Evolutionary conservation across 2,329 filamentous ascomycete genomes (phyloP).

Genomic region (Epichloe uncinata): DNA sequence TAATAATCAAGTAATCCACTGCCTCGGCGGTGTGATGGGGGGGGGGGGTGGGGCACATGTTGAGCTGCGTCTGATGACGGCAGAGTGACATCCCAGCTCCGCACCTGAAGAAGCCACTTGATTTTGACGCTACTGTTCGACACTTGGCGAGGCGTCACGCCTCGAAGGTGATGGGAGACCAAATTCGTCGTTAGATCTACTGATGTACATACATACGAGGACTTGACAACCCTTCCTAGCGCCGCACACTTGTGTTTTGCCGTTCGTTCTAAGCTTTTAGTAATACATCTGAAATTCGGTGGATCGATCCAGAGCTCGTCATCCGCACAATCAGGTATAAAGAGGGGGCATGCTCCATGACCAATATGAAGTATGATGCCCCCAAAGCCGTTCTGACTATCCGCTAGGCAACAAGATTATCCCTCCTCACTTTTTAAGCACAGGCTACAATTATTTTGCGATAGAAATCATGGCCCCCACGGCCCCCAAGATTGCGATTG

Average conservation of each 20-base stretch:
- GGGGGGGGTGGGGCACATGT: too few species aligned
- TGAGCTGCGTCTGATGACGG: too few species aligned
- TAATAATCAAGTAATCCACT: conserved; percentile 1
- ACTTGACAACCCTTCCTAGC: background rate
- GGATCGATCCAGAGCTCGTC: background rate
- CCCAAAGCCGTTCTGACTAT: too few species aligned
- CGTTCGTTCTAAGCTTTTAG: background rate
- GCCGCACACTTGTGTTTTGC: background rate
- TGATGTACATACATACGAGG: too few species aligned
- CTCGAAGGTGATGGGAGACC: background rate
- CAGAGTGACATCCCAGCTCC: too few species aligned
- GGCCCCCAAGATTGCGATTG: conserved; percentile 85
- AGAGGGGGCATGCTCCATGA: too few species aligned
- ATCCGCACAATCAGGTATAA: background rate
- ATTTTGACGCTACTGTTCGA: background rate
- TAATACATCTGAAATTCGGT: conserved; percentile 1
- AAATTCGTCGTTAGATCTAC: background rate
- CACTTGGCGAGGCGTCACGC: background rate
- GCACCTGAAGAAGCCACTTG: too few species aligned
- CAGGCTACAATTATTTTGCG: too few species aligned
- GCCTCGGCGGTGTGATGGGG: too few species aligned
- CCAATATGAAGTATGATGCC: too few species aligned
- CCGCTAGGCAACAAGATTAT: too few species aligned
- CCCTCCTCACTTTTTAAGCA: too few species aligned
- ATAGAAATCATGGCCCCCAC: conserved; percentile 65